Evolutionary conservation across 2,329 filamentous ascomycete genomes (phyloP).

Genomic region (Aureobasidium lini): DNA sequence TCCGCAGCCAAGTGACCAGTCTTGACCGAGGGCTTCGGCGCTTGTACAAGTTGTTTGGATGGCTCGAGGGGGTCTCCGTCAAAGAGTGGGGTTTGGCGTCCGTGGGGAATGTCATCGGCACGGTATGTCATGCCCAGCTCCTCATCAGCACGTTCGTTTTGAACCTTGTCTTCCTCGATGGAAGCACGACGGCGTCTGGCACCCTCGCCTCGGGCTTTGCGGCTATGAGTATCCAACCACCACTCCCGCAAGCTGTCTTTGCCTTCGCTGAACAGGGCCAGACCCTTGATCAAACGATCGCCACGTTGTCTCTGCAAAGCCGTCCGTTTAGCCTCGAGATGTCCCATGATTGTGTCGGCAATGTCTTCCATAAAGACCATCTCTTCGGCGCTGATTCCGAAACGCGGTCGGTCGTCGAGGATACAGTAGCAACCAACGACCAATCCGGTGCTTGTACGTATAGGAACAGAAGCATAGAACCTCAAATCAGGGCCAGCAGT

Average conservation of each 20-base stretch:
- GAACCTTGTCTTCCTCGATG: background rate
- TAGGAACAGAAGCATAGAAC: slow-evolving; percentile 54
- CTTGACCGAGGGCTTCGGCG: background rate
- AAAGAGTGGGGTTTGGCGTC: background rate
- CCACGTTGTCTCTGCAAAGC: slow-evolving; percentile 46
- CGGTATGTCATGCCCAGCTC: slow-evolving; percentile 18
- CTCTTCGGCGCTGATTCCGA: slow-evolving; percentile 44
- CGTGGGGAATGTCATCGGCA: background rate
- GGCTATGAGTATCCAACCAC: slow-evolving; percentile 20
- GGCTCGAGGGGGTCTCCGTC: background rate
- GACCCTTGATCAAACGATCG: slow-evolving; percentile 47
- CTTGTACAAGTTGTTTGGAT: background rate
- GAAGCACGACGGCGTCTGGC: slow-evolving; percentile 10
- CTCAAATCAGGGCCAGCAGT: slow-evolving; percentile 14
- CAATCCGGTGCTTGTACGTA: slow-evolving; percentile 49
- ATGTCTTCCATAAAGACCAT: slow-evolving; percentile 52
- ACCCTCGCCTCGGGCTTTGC: background rate
- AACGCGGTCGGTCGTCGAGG: slow-evolving; percentile 50
- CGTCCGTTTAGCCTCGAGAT: slow-evolving; percentile 45
- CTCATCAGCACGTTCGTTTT: slow-evolving; percentile 15
- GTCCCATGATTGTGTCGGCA: slow-evolving; percentile 50
- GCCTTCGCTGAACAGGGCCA: slow-evolving; percentile 39
- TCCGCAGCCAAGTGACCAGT: slow-evolving; percentile 20
- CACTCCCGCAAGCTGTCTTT: slow-evolving; percentile 21
- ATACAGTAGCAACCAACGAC: slow-evolving; percentile 55